Conservation (phyloP, 2,329 filamentous ascomycete genomes). For the Diaporthe sp. region DNA sequence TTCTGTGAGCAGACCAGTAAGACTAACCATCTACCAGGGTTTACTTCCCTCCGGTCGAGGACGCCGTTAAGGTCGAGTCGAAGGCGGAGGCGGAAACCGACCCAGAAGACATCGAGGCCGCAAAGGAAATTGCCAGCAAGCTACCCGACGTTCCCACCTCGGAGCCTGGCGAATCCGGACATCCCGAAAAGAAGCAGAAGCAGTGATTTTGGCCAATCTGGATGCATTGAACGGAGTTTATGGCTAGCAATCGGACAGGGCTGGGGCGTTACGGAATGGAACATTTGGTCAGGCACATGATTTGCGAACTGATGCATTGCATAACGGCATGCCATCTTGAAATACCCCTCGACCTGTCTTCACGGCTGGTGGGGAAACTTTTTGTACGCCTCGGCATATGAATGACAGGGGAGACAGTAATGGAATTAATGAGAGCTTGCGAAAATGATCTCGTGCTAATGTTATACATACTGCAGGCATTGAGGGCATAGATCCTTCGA, state of each 20-base stretch:
- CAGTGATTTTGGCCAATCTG: constrained; percentile 18
- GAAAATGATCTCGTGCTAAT: neutral
- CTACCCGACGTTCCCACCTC: constrained; percentile 42
- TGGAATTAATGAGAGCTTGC: neutral
- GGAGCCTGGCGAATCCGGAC: constrained; percentile 39
- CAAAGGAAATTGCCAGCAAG: constrained; percentile 41
- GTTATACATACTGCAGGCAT: neutral
- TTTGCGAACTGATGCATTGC: neutral
- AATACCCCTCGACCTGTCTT: constrained; percentile 11
- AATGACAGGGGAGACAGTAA: neutral
- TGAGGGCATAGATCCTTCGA: neutral
- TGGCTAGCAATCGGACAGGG: neutral
- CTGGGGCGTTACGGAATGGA: constrained; percentile 18
- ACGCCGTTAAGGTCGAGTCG: constrained; percentile 25
- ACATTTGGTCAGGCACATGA: neutral
- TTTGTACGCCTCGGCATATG: neutral
- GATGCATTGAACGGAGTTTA: constrained; percentile 29
- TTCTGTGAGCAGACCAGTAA: neutral
- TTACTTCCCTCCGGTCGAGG: constrained; percentile 44
- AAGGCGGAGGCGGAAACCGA: constrained; percentile 17
- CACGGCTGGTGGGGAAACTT: neutral
- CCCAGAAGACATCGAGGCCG: constrained; percentile 33
- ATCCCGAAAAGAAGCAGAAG: constrained; percentile 43
- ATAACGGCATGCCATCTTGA: constrained; percentile 19
- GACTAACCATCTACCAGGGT: constrained; percentile 34